phyloP scores from a whole-genome alignment of 768 basidiomycete species.

The Mycena kentingensis region DNA sequence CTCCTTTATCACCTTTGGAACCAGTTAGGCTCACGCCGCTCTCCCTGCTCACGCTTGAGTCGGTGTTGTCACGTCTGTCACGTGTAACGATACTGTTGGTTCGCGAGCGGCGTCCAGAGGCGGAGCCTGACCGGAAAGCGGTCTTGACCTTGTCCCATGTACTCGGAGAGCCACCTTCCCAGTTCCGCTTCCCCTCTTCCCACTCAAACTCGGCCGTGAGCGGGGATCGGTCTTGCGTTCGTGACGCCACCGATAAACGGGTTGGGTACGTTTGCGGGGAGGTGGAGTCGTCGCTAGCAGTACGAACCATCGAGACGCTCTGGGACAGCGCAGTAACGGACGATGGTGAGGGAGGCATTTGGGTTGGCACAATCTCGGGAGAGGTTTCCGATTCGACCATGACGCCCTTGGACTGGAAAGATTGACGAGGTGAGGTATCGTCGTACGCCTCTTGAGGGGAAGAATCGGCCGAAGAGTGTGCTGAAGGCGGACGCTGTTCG shows the following conservation, averaged over 20 bases:
- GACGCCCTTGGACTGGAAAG: conserved; percentile 61
- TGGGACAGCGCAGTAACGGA: conserved; percentile 49
- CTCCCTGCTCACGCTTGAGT: conserved; percentile 74
- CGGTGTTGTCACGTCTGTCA: conserved; percentile 67
- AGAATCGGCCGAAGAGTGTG: conserved; percentile 51
- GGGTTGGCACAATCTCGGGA: conserved; percentile 47
- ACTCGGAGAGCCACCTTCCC: conserved; percentile 54
- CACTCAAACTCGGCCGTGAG: conserved; percentile 49
- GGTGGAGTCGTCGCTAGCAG: conserved; percentile 47
- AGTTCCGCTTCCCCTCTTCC: conserved; percentile 60
- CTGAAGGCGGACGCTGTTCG: conserved; percentile 55
- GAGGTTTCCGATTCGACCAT: conserved; percentile 66
- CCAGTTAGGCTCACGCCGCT: conserved; percentile 73
- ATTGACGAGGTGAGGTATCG: conserved; percentile 56
- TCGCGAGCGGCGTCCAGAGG: conserved; percentile 72
- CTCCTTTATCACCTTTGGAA: conserved; percentile 58
- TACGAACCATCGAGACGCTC: conserved; percentile 38
- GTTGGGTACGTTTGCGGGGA: conserved; percentile 61
- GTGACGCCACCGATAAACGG: conserved; percentile 63
- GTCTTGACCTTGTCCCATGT: conserved; percentile 76
- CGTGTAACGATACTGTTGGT: conserved; percentile 74
- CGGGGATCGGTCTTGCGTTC: conserved; percentile 65
- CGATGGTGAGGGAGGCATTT: conserved; percentile 51
- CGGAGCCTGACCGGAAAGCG: conserved; percentile 68
- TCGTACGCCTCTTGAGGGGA: conserved; percentile 48